A percentile compares a stretch with the other conserved stretches of the same genome.
phyloP scores from a whole-genome alignment of 805 yeast genomes.

The Candida coquimbonensis region DNA sequence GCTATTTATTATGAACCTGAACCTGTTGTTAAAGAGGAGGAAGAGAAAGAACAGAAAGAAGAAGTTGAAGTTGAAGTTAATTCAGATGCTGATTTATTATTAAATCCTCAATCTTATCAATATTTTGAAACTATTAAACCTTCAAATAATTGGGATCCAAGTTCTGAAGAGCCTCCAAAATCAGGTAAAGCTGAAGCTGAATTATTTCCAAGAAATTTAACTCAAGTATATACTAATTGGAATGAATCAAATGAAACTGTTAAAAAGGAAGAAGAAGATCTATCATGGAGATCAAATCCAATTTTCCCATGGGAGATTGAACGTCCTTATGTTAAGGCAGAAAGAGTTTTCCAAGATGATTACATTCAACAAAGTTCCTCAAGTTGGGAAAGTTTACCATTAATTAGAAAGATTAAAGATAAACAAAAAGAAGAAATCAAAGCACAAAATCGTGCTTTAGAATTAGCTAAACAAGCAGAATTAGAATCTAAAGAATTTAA shows the following conservation, averaged over 20 bases:
- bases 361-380: slow-evolving; percentile 6
- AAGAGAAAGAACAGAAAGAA: background rate
- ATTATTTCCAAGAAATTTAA: slow-evolving; percentile 12
- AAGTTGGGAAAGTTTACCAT: slow-evolving; percentile 18
- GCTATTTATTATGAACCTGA: slow-evolving; percentile 14
- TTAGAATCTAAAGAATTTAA: slow-evolving; percentile 15
- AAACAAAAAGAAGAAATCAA: slow-evolving; percentile 8
- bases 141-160: slow-evolving; percentile 36
- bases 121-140: slow-evolving; percentile 15
- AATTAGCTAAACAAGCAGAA: slow-evolving; percentile 12
- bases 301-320: slow-evolving; percentile 27
- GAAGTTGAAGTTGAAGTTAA: background rate
- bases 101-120: slow-evolving; percentile 19
- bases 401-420: slow-evolving; percentile 16
- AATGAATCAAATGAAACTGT: background rate
- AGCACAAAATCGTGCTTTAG: slow-evolving; percentile 3
- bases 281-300: slow-evolving; percentile 15
- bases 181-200: slow-evolving; percentile 23
- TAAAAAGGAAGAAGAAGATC: background rate
- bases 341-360: slow-evolving; percentile 16
- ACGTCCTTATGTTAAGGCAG: slow-evolving; percentile 7
- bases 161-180: slow-evolving; percentile 36
- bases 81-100: slow-evolving; percentile 8
- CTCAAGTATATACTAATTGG: background rate
- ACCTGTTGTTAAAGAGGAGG: background rate